Evolutionary conservation across 176 grass and related monocot species (phyloP), one percentile per base, ranked within the genome.

Genomic region (Melocanna baccifera): DNA sequence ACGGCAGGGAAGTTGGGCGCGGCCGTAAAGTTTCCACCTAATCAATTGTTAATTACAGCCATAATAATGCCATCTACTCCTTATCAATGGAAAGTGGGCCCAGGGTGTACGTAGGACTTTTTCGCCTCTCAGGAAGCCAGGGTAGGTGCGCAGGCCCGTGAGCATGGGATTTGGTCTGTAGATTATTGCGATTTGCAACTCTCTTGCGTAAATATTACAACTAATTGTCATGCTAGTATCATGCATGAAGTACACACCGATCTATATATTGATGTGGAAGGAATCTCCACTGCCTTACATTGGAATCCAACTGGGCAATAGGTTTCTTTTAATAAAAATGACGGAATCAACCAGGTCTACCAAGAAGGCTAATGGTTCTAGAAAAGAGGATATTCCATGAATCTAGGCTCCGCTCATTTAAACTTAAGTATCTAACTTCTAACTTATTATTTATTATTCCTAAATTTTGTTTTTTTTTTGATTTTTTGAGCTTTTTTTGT

Each of bases 301-400:
- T 65, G 67, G 29, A 30, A 81, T 61, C 25, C 48, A 68, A 56
- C 26, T 26, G 39, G 45, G 11, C 45, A 28, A 12, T 26, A 74
- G 9, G 9, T 73, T 11, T 28, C 20, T 16, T 30, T 15, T 7
- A 30, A 29, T 46, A 40, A 23, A 75, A 51, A 20, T 7, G 79
- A 41, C 40, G 67, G 88, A 67, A 87, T 73, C 88, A 87, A 67
- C 73, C 79, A 74, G 59, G 84, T 52, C 57, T 58, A 34, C 22
- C 47, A 39, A 41, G 16, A 22, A 34, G 29, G 46, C 34, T 26
- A 19, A 25, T 75, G 62, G 55, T 72, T 62, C 34, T 36, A 45
- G 12, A 69, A 73, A 73, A 28, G 2, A 22, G 3, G 9, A 65
- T 66, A 74, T 12, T 14, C 32, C 65, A 26, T 56, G 29, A 1